phyloP scores from a whole-genome alignment of 1,284 basidiomycete species.

The Malassezia nana region DNA sequence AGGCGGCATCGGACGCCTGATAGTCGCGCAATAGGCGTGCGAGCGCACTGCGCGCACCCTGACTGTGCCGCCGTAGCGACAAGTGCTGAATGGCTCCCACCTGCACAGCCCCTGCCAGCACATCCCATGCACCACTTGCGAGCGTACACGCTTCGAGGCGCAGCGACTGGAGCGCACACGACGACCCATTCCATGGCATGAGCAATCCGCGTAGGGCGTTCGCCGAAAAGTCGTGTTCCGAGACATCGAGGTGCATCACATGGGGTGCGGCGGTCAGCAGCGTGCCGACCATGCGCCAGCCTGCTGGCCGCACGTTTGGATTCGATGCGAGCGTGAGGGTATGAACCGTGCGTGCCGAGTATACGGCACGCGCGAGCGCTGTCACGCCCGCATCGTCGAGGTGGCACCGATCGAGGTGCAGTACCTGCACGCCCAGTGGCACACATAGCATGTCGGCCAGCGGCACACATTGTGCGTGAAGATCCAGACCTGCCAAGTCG shows the following conservation, averaged over 20 bases:
- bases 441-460: slow-evolving; percentile 44
- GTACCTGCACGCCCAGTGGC: slow-evolving; percentile 38
- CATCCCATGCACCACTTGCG: slow-evolving; percentile 29
- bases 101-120: slow-evolving; percentile 34
- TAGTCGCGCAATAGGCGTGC: slow-evolving; percentile 36
- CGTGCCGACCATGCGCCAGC: slow-evolving; percentile 70
- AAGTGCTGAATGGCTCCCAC: slow-evolving; percentile 39
- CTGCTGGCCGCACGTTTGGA: slow-evolving; percentile 63
- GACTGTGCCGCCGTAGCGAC: slow-evolving; percentile 35
- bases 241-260: slow-evolving; percentile 75
- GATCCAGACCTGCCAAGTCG: slow-evolving; percentile 33
- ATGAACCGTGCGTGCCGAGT: slow-evolving; percentile 71
- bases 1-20: slow-evolving; percentile 13
- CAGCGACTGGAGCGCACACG: slow-evolving; percentile 55
- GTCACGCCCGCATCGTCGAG: slow-evolving; percentile 58
- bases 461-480: slow-evolving; percentile 33
- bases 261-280: slow-evolving; percentile 66
- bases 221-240: slow-evolving; percentile 75
- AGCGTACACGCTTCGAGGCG: slow-evolving; percentile 41
- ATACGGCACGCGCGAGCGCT: slow-evolving; percentile 76
- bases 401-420: slow-evolving; percentile 40
- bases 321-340: slow-evolving; percentile 81
- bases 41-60: slow-evolving; percentile 23
- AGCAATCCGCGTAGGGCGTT: slow-evolving; percentile 51
- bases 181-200: slow-evolving; percentile 56